Conservation (phyloP, 2,329 filamentous ascomycete species). For the Fusarium chaquense region DNA sequence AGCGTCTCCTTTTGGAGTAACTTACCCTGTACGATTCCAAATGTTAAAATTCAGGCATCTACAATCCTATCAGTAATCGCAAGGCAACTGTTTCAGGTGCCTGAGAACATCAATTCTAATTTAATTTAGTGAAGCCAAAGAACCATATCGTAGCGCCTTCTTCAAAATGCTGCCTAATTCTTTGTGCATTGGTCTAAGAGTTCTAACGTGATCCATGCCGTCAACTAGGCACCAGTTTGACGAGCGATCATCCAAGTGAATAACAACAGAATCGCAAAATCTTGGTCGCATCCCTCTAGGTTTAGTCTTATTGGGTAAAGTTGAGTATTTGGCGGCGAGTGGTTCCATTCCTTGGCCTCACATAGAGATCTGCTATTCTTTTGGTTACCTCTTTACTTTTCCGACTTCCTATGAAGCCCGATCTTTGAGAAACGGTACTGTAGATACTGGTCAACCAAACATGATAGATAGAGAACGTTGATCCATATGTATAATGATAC, state of each 20-base stretch:
- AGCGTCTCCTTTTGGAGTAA: neutral
- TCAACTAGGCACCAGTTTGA: slow-evolving; percentile 4
- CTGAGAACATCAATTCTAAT: neutral
- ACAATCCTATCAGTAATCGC: neutral
- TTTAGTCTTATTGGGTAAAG: neutral
- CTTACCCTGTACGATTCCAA: neutral
- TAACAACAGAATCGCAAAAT: neutral
- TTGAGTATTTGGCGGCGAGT: neutral
- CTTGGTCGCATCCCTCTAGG: neutral
- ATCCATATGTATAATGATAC: no score
- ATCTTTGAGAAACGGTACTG: neutral
- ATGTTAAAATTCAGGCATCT: neutral
- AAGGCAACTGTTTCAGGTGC: slow-evolving; percentile 6
- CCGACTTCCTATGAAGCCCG: neutral
- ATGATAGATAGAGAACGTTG: no score
- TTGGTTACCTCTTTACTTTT: neutral
- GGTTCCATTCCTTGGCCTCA: neutral
- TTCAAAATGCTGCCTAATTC: slow-evolving; percentile 22
- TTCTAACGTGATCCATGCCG: no score
- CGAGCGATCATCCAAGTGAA: neutral
- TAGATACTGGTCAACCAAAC: neutral
- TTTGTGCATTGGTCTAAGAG: neutral
- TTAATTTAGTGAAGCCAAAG: rapidly evolving
- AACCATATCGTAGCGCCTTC: no score
- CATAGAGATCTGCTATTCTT: neutral